Evolutionary conservation across 1,284 basidiomycete species (phyloP).

Genomic region (Microbotryomycetes sp.): DNA sequence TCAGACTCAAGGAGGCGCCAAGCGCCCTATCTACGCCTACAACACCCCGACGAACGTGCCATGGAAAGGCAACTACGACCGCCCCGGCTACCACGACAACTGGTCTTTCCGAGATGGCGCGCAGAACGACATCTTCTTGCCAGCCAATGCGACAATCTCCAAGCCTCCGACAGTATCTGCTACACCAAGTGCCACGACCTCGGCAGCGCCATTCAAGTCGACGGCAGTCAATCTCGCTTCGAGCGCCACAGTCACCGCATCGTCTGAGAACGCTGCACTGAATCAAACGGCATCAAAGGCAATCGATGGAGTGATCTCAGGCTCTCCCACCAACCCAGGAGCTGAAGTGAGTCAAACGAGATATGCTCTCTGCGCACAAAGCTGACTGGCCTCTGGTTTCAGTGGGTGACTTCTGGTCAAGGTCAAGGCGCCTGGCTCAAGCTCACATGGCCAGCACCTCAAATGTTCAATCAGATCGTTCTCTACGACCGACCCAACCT

Average conservation of each 20-base stretch:
- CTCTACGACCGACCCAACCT: slow-evolving; percentile 15
- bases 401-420: slow-evolving; percentile 11
- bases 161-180: background rate
- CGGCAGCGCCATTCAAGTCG: background rate
- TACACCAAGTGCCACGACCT: background rate
- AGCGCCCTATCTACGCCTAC: slow-evolving; percentile 26
- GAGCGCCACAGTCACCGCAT: background rate
- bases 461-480: slow-evolving; percentile 21
- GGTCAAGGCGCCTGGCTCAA: slow-evolving; percentile 9
- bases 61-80: slow-evolving; percentile 18
- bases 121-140: slow-evolving; percentile 29
- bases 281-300: background rate
- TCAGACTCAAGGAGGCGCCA: slow-evolving; percentile 9
- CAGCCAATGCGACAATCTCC: background rate
- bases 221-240: background rate
- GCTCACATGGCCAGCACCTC: slow-evolving; percentile 5
- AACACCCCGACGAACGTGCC: background rate
- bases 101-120: slow-evolving; percentile 30
- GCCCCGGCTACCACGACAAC: slow-evolving; percentile 18
- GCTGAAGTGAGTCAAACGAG: too few relatives aligned
- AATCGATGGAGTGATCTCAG: slow-evolving; percentile 9
- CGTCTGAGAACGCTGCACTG: background rate
- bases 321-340: background rate
- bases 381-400: background rate
- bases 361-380: background rate